phyloP scores from a whole-genome alignment of 1,284 basidiomycete species.

The Golubevia sp. region DNA sequence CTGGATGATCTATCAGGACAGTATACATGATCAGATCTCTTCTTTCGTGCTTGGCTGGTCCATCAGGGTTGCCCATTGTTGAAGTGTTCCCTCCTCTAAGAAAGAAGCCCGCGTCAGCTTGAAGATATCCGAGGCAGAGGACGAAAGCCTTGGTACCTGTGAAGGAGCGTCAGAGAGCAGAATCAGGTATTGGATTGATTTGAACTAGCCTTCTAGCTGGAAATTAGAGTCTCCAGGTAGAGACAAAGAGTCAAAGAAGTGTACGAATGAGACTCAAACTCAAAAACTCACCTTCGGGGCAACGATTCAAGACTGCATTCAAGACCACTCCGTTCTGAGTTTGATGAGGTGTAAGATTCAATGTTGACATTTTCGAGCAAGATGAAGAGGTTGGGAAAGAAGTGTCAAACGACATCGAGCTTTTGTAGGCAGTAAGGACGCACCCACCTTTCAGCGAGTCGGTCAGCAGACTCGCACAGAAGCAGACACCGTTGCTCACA shows the following conservation, averaged over 20 bases:
- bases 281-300: neutral
- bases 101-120: slow-evolving; percentile 49
- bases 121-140: slow-evolving; percentile 46
- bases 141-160: slow-evolving; percentile 49
- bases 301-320: slow-evolving; percentile 1
- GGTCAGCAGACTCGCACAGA: too few relatives aligned
- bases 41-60: slow-evolving; percentile 22
- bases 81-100: slow-evolving; percentile 46
- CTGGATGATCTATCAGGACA: slow-evolving; percentile 52
- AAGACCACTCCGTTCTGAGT: slow-evolving; percentile 32
- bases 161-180: slow-evolving; percentile 35
- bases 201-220: neutral
- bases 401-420: too few relatives aligned
- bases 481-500: too few relatives aligned
- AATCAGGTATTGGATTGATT: neutral
- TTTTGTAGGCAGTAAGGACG: too few relatives aligned
- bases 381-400: too few relatives aligned
- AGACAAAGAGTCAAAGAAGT: neutral
- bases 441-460: too few relatives aligned
- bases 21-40: slow-evolving; percentile 39
- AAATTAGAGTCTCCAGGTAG: neutral
- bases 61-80: slow-evolving; percentile 24
- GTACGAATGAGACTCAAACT: neutral
- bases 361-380: too few relatives aligned
- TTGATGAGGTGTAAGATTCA: slow-evolving; percentile 23